phyloP scores from a whole-genome alignment of 2,329 filamentous ascomycete species.

The Aspergillus persii region DNA sequence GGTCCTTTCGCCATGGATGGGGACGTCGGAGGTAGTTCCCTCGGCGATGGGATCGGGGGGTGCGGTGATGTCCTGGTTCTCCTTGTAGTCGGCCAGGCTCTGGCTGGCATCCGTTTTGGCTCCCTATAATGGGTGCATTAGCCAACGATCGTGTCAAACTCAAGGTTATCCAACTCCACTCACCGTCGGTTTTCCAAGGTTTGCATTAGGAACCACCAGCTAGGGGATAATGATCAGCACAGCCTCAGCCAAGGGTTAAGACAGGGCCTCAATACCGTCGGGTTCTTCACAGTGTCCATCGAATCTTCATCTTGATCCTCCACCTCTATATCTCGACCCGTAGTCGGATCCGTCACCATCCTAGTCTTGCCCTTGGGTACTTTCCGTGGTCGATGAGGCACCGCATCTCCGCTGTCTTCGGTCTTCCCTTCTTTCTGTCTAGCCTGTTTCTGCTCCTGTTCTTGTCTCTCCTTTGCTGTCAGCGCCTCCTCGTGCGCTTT shows the following conservation, averaged over 20 bases:
- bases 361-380: conserved; percentile 50
- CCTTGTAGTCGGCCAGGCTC: conserved; percentile 74
- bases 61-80: conserved; percentile 83
- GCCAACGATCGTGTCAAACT: neutral
- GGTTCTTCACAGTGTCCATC: conserved; percentile 68
- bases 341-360: conserved; percentile 80
- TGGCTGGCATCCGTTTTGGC: conserved; percentile 70
- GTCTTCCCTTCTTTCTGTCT: conserved; percentile 31
- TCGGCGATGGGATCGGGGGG: conserved; percentile 82
- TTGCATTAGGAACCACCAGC: conserved; percentile 86
- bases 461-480: conserved; percentile 15
- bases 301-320: conserved; percentile 73
- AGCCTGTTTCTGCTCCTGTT: conserved; percentile 20
- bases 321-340: conserved; percentile 80
- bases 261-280: conserved; percentile 53
- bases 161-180: conserved; percentile 19
- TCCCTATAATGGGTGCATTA: conserved; percentile 40
- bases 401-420: conserved; percentile 38
- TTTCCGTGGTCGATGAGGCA: conserved; percentile 50
- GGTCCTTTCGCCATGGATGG: conserved; percentile 93
- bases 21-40: conserved; percentile 86
- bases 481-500: conserved; percentile 45
- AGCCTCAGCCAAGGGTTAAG: neutral
- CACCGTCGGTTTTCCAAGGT: conserved; percentile 70
- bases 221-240: conserved; percentile 31